Conservation (phyloP, 371 early-diverging fungal genomes). For the Parasitella parasitica region DNA sequence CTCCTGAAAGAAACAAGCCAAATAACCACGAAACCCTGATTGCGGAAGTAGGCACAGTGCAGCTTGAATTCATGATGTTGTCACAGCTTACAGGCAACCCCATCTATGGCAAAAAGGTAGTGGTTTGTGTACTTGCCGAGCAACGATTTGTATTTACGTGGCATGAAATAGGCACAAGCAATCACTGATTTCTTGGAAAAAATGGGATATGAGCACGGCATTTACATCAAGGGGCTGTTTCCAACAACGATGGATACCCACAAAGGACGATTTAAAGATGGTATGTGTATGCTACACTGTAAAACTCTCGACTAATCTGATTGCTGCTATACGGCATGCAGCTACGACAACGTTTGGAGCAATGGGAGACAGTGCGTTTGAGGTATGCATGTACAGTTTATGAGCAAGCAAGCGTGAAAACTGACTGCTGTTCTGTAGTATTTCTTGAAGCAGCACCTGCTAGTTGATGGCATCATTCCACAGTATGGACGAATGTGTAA, state of each 20-base stretch:
- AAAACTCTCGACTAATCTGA: not conserved
- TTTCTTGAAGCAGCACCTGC: conserved; percentile 69
- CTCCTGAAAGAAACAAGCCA: conserved; percentile 18
- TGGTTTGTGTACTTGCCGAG: not conserved
- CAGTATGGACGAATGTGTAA: conserved; percentile 60
- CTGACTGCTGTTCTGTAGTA: conserved; percentile 50
- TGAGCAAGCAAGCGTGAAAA: too few species aligned
- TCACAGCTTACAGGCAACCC: conserved; percentile 69
- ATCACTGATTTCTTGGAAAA: conserved; percentile 50
- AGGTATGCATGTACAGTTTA: conserved; percentile 27
- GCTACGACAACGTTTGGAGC: conserved; percentile 46
- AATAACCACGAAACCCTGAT: conserved; percentile 32
- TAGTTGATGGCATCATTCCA: conserved; percentile 50
- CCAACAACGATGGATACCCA: conserved; percentile 39
- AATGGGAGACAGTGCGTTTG: conserved; percentile 57
- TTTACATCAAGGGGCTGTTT: conserved; percentile 60
- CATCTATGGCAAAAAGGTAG: conserved; percentile 58
- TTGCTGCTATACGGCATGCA: not conserved
- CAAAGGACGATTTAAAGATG: conserved; percentile 41
- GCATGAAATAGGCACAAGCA: conserved; percentile 40
- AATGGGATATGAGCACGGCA: conserved; percentile 37
- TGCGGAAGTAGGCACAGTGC: conserved; percentile 86
- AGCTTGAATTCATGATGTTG: conserved; percentile 85
- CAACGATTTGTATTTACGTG: not conserved
- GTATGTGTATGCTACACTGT: too few species aligned